Conservation (phyloP, 1,139 yeast genomes). For the Taphrina wiesneri region DNA sequence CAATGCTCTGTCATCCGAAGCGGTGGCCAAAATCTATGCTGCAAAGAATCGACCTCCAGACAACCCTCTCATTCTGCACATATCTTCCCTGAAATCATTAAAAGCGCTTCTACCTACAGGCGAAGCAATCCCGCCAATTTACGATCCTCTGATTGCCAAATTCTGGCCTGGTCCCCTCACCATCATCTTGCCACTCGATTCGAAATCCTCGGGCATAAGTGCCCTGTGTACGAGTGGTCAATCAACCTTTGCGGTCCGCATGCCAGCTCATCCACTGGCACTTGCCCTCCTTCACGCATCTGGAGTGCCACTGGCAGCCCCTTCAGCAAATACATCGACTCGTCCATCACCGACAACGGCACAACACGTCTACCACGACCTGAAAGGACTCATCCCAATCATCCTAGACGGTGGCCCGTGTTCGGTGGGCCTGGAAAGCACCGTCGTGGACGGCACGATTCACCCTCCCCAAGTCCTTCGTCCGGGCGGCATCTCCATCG, state of each 20-base stretch:
- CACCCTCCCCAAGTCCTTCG: conserved; percentile 82
- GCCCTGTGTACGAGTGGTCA: conserved; percentile 80
- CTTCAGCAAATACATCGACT: conserved; percentile 95
- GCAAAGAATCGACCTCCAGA: conserved; percentile 95
- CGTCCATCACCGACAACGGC: conserved; percentile 92
- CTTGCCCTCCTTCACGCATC: conserved; percentile 84
- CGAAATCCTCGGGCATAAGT: conserved; percentile 51
- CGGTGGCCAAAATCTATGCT: conserved; percentile 71
- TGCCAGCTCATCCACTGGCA: conserved; percentile 86
- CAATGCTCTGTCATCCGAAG: conserved; percentile 69
- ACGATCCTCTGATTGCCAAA: conserved; percentile 59
- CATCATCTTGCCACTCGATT: conserved; percentile 62
- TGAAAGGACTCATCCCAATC: conserved; percentile 75
- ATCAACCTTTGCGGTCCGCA: conserved; percentile 83
- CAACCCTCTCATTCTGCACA: conserved; percentile 88
- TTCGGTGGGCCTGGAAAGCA: conserved; percentile 88
- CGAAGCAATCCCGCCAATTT: conserved; percentile 59
- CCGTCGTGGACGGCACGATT: conserved; percentile 86
- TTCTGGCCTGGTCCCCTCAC: conserved; percentile 98
- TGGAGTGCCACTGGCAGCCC: conserved; percentile 92
- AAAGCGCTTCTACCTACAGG: conserved; percentile 49
- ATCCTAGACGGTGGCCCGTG: conserved; percentile 90
- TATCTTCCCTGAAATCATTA: conserved; percentile 74
- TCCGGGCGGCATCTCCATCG: conserved; percentile 90
- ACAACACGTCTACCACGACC: conserved; percentile 75